Evolutionary conservation across 2,329 filamentous ascomycete genomes (phyloP).

Genomic region (Thyridium curvatum): DNA sequence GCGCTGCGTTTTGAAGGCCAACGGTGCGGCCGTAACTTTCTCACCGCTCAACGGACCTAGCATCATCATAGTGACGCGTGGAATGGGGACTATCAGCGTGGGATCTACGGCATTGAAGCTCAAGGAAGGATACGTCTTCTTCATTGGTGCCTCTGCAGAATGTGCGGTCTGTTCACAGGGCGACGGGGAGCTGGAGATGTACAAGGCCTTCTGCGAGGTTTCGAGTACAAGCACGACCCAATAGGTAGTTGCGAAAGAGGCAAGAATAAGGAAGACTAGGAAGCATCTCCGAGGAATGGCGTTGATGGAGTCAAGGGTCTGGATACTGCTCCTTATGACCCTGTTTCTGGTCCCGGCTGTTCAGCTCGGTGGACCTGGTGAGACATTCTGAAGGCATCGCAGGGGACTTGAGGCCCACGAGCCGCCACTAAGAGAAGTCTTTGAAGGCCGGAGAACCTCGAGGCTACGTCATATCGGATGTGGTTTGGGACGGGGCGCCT

Average conservation of each 20-base stretch:
- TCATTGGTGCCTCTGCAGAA: conserved; percentile 84
- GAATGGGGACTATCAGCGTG: conserved; percentile 76
- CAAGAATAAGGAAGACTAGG: no score
- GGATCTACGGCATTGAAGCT: conserved; percentile 74
- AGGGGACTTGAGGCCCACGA: no score
- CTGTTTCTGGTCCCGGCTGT: no score
- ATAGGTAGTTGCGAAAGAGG: conserved; percentile 19
- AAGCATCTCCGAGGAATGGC: no score
- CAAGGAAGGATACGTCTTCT: conserved; percentile 69
- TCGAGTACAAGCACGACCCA: conserved; percentile 40
- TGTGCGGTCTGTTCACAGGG: conserved; percentile 66
- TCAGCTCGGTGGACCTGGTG: no score
- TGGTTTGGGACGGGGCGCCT: no score
- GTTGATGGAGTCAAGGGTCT: no score
- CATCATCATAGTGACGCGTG: conserved; percentile 84
- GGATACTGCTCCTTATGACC: no score
- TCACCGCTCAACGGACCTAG: conserved; percentile 83
- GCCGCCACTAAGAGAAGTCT: no score
- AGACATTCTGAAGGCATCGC: no score
- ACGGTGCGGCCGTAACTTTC: conserved; percentile 78
- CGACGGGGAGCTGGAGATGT: conserved; percentile 73
- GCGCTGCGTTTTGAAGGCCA: conserved; percentile 64
- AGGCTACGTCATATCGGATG: no score
- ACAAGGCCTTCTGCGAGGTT: conserved; percentile 91
- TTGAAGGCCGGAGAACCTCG: no score